These are phyloP conservation scores for Jamesozyma jinghongensis DNA, from an alignment of 805 yeast species.

Conservation along the genomic window DNA sequence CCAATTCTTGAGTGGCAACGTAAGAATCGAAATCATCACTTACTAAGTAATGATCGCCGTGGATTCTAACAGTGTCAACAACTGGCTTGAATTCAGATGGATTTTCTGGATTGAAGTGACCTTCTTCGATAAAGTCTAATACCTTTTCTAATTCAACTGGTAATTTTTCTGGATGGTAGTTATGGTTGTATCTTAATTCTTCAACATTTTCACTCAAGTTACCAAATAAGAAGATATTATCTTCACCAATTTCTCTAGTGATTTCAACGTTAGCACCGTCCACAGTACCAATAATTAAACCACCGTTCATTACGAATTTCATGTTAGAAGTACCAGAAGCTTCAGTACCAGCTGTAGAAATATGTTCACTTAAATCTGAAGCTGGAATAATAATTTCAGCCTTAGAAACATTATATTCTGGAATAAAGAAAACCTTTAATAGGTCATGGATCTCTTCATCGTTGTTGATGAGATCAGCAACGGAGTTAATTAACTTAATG, in stretches of 20 bases:
- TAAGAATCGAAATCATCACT: conserved; percentile 85
- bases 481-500: conserved; percentile 76
- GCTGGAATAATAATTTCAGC: conserved; percentile 90
- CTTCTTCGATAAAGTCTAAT: conserved; percentile 55
- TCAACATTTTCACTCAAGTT: conserved; percentile 86
- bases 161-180: conserved; percentile 43
- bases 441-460: conserved; percentile 67
- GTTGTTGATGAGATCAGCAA: conserved; percentile 68
- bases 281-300: conserved; percentile 87
- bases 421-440: conserved; percentile 78
- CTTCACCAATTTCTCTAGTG: conserved; percentile 88
- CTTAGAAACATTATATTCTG: conserved; percentile 89
- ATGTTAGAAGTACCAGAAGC: conserved; percentile 94
- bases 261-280: conserved; percentile 97
- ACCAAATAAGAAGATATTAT: conserved; percentile 86
- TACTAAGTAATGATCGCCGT: conserved; percentile 82
- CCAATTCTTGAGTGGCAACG: conserved; percentile 66
- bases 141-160: conserved; percentile 56
- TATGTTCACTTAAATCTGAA: conserved; percentile 84
- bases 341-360: conserved; percentile 95
- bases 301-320: conserved; percentile 93
- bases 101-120: conserved; percentile 59
- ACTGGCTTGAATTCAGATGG: conserved; percentile 53
- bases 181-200: conserved; percentile 68
- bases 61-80: conserved; percentile 57